Percentiles rank a stretch among this genome's conserved stretches.
These are phyloP conservation scores for Echites panduratus DNA, from an alignment of 257 asterid genomes.

Conservation along the genomic window DNA sequence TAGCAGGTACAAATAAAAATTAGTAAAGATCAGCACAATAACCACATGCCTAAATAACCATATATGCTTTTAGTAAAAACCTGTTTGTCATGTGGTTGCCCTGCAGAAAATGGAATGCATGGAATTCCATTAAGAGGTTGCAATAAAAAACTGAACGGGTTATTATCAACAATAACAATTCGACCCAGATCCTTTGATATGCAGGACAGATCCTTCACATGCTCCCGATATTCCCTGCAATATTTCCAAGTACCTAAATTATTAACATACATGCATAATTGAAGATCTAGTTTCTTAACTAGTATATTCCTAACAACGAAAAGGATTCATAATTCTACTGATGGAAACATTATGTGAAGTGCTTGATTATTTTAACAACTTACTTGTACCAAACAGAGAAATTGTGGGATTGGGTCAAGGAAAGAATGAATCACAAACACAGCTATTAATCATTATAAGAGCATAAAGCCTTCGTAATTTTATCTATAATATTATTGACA, in stretches of 20 bases:
- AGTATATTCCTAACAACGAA: background rate
- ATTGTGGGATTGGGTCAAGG: background rate
- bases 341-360: background rate
- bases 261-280: background rate
- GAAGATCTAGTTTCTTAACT: background rate
- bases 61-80: constrained; percentile 11
- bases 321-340: background rate
- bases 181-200: constrained; percentile 66
- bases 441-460: background rate
- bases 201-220: constrained; percentile 78
- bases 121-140: constrained; percentile 97
- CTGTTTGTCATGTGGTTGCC: constrained; percentile 79
- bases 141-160: constrained; percentile 89
- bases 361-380: background rate
- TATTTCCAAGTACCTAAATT: constrained; percentile 15
- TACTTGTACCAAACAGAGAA: constrained; percentile 1
- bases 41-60: background rate
- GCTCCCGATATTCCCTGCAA: constrained; percentile 81
- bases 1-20: constrained; percentile 8
- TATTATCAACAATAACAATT: constrained; percentile 84
- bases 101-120: constrained; percentile 55
- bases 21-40: constrained; percentile 2
- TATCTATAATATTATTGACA: background rate
- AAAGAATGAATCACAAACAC: background rate
- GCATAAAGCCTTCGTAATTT: background rate